Percentiles rank a stretch among this genome's conserved stretches.
phyloP scores from a whole-genome alignment of 2,329 filamentous ascomycete genomes.

The Aureobasidium musti region DNA sequence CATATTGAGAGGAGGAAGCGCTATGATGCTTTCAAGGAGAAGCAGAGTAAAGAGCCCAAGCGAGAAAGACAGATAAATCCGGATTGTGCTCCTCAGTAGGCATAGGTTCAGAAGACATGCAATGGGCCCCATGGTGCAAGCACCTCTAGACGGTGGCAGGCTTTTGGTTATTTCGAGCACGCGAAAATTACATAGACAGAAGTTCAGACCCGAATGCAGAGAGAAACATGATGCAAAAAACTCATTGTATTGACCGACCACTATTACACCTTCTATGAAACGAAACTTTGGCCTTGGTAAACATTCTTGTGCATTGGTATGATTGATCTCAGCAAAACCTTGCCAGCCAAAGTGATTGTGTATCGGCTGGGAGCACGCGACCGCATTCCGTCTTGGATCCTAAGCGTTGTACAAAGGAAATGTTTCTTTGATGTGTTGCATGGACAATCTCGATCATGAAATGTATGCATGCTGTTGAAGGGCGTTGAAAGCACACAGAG shows the following conservation, averaged over 20 bases:
- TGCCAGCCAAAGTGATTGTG: background rate
- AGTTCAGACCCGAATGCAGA: too few relatives aligned
- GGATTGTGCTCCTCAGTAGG: background rate
- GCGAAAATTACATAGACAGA: too few relatives aligned
- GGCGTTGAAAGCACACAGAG: too few relatives aligned
- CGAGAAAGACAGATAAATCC: background rate
- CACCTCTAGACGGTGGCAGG: too few relatives aligned
- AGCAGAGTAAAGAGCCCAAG: background rate
- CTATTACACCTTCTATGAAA: background rate
- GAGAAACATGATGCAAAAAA: too few relatives aligned
- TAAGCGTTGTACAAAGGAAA: too few relatives aligned
- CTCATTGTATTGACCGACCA: background rate
- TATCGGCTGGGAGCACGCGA: too few relatives aligned
- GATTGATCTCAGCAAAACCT: background rate
- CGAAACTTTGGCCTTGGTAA: too few relatives aligned
- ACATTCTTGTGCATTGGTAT: background rate
- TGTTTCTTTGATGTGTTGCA: background rate
- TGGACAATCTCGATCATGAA: background rate
- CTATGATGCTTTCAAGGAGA: background rate
- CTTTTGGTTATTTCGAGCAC: too few relatives aligned
- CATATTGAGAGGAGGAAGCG: background rate
- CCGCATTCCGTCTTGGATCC: too few relatives aligned
- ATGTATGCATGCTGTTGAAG: background rate
- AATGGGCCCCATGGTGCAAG: too few relatives aligned
- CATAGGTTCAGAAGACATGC: background rate